These are phyloP conservation scores for Xylaria sp. DNA, from an alignment of 2,329 filamentous ascomycete genomes.

Conservation along the genomic window DNA sequence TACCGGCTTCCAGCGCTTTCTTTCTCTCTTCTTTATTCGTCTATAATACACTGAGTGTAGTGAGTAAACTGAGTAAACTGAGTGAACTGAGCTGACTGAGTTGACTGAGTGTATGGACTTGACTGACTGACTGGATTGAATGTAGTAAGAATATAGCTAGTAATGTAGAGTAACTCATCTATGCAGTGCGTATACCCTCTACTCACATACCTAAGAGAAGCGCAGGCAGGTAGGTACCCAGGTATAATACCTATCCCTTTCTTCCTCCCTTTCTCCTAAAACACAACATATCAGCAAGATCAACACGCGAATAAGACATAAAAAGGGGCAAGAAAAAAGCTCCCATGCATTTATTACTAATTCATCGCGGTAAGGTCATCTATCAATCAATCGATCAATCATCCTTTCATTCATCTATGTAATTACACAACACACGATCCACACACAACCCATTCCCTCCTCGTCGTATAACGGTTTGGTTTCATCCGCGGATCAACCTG, in stretches of 20 bases:
- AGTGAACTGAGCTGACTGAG: no score
- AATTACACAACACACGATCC: constrained; percentile 17
- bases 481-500: neutral
- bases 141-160: neutral
- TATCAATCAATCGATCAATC: constrained; percentile 13
- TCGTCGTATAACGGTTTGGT: constrained; percentile 2
- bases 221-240: no score
- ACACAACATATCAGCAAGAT: neutral
- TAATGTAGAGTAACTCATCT: neutral
- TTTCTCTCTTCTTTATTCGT: no score
- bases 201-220: no score
- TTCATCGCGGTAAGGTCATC: constrained; percentile 1
- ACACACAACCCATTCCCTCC: neutral
- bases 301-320: neutral
- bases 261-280: neutral
- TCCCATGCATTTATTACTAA: constrained; percentile 3
- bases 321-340: neutral
- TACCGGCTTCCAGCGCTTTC: neutral
- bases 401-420: constrained; percentile 25
- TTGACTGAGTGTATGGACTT: no score
- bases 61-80: no score
- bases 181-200: no score
- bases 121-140: no score
- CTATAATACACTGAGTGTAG: no score
- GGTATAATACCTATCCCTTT: neutral